Conservation (phyloP, 805 yeast species). For the Torulaspora maleeae region DNA sequence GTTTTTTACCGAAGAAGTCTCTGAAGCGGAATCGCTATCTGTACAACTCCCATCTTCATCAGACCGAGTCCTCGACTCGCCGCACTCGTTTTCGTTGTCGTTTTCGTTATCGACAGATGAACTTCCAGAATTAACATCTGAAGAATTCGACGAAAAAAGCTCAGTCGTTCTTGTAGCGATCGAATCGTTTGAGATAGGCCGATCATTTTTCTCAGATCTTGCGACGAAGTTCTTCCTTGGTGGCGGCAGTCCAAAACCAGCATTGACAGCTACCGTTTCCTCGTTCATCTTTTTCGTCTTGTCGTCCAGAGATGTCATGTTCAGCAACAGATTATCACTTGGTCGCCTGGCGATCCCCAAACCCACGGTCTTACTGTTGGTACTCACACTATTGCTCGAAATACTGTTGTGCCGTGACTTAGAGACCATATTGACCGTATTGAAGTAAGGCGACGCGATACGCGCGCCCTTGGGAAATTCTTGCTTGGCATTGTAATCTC, state of each 20-base stretch:
- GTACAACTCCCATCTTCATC: slow-evolving; percentile 5
- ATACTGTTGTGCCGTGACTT: slow-evolving; percentile 9
- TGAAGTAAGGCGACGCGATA: slow-evolving; percentile 2
- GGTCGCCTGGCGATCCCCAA: slow-evolving; percentile 33
- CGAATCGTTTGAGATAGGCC: slow-evolving; percentile 34
- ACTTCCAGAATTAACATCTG: slow-evolving; percentile 25
- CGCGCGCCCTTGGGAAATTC: neutral
- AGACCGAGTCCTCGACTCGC: neutral
- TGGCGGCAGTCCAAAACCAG: slow-evolving; percentile 18
- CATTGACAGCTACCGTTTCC: neutral
- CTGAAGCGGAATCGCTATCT: slow-evolving; percentile 5
- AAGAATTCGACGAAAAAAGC: slow-evolving; percentile 29
- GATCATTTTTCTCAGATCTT: slow-evolving; percentile 15
- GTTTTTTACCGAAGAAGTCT: slow-evolving; percentile 2
- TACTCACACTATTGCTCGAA: slow-evolving; percentile 13
- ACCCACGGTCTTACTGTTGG: slow-evolving; percentile 24
- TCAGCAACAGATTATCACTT: slow-evolving; percentile 30
- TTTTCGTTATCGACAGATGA: slow-evolving; percentile 31
- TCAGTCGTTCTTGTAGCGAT: slow-evolving; percentile 30
- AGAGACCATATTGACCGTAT: neutral
- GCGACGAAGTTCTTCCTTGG: slow-evolving; percentile 23
- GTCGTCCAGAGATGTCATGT: slow-evolving; percentile 13
- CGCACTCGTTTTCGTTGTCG: slow-evolving; percentile 7
- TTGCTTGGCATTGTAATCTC: neutral
- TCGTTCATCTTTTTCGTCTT: slow-evolving; percentile 5